A percentile compares a stretch with the other conserved stretches of the same genome.
Conservation (phyloP, 2,329 filamentous ascomycete genomes). For the Trichoderma citrinoviride region DNA sequence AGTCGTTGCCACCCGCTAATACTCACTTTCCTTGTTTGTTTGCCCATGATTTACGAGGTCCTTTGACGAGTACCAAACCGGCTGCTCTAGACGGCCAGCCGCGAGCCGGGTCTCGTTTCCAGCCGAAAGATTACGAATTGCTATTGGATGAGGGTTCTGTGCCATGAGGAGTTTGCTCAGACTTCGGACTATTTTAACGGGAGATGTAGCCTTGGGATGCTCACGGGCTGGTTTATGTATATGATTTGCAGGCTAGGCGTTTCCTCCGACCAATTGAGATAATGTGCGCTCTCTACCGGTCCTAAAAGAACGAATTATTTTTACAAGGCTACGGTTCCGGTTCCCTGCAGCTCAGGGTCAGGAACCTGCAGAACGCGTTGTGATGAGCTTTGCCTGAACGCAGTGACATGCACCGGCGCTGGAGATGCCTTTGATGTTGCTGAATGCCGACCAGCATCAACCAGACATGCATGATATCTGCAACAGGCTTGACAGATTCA, state of each 20-base stretch:
- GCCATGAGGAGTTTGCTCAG: slow-evolving; percentile 38
- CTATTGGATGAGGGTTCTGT: slow-evolving; percentile 33
- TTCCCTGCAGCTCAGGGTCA: too few species aligned
- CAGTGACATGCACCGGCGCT: too few species aligned
- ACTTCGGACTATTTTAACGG: slow-evolving; percentile 32
- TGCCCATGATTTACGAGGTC: slow-evolving; percentile 9
- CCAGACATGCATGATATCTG: too few species aligned
- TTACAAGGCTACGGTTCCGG: too few species aligned
- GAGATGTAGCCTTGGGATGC: slow-evolving; percentile 21
- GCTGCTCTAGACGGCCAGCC: too few species aligned
- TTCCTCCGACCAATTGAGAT: slow-evolving; percentile 47
- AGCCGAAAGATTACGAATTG: slow-evolving; percentile 12
- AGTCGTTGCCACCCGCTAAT: slow-evolving; percentile 38
- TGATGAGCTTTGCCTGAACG: too few species aligned
- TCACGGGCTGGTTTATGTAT: slow-evolving; percentile 34
- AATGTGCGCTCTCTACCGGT: slow-evolving; percentile 12
- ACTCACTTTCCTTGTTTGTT: slow-evolving; percentile 1
- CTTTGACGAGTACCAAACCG: slow-evolving; percentile 4
- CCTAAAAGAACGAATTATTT: background rate
- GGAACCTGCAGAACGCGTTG: too few species aligned
- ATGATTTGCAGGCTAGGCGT: slow-evolving; percentile 47
- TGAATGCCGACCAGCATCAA: too few species aligned
- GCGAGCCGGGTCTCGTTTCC: background rate
- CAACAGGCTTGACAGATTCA: too few species aligned
- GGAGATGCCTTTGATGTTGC: too few species aligned